A percentile compares a stretch with the other conserved stretches of the same genome.
Evolutionary conservation across 148 eudicot species (phyloP).

Genomic region (Chenopodium formosanum): DNA sequence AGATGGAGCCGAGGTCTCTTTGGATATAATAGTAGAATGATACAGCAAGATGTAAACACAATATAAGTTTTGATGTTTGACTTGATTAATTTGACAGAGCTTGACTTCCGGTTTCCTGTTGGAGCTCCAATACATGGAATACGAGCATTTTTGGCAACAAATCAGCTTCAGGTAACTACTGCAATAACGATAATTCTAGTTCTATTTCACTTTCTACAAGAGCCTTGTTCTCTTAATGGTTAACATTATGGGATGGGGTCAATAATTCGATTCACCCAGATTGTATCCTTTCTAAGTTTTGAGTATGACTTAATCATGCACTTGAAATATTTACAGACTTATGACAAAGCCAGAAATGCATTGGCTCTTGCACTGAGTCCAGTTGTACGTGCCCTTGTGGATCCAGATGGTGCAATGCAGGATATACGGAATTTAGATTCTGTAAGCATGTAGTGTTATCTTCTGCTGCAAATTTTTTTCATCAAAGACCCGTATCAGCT

Average conservation of each 20-base stretch:
- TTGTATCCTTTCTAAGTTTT: neutral
- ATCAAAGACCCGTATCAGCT: neutral
- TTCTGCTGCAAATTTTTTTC: slow-evolving; percentile 11
- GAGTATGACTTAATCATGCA: slow-evolving; percentile 14
- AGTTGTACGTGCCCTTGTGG: slow-evolving; percentile 91
- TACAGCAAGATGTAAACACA: neutral
- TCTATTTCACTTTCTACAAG: neutral
- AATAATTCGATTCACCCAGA: neutral
- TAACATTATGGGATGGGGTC: neutral
- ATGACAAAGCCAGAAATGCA: slow-evolving; percentile 98
- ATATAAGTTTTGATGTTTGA: neutral
- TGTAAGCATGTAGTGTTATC: slow-evolving; percentile 40
- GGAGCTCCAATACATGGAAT: slow-evolving; percentile 99
- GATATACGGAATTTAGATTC: slow-evolving; percentile 80
- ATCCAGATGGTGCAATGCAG: slow-evolving; percentile 96
- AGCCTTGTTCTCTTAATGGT: neutral
- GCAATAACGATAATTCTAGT: neutral
- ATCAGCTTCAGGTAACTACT: slow-evolving; percentile 78
- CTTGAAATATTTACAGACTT: slow-evolving; percentile 55
- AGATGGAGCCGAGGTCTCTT: neutral
- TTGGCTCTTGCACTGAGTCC: slow-evolving; percentile 97
- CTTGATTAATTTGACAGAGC: slow-evolving; percentile 53
- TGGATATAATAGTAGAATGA: slow-evolving; percentile 1
- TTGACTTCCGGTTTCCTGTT: slow-evolving; percentile 92
- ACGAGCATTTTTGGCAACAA: slow-evolving; percentile 82